Base-by-base conservation (phyloP, 2,329 filamentous ascomycete species). In the Exutisphaerella laricina region DNA sequence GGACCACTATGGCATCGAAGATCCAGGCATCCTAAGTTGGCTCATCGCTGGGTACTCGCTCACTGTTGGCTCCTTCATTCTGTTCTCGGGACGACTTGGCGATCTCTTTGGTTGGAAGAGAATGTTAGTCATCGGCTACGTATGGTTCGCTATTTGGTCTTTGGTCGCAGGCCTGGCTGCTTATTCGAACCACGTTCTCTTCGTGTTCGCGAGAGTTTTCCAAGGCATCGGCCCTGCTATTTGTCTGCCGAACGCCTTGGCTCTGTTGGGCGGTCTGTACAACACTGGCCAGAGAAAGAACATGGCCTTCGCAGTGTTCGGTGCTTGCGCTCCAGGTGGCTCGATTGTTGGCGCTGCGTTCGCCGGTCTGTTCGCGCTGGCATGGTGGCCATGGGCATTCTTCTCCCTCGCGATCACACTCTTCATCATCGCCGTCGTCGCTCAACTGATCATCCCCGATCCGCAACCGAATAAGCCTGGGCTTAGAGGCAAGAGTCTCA, bases 21-120 rank as follows among this genome's bases (percentile, higher is more conserved):
- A 64, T 37, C 63, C 69, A 2, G 70, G 66, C 16, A 59, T 70
- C 33, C 61, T 67, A 25, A 63, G 65, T 12, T 71, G 68, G 68
- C 59, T 70, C 39, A 63, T 68, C 30, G 67, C 68, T 4, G 66
- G 59, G 9, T 71, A 69, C 56, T 61, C 58, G 31, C 53, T 70
- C 20, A 69, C 68, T 2, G 66, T 69, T 9, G 68, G 68, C 17
- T 69, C 66, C 3, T 70, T 70, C 49, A 70, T 71, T 44, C 59
- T 70, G 26, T 64, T 69, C 23, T 64, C 65, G 8, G 68, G 69
- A 8, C 60, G 67, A n/a, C 49, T 69, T 7, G 68, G 68, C n/a
- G 68, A 70, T 41, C 60, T 67, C 7, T 60, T 69, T 20, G 68
- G 68, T 4, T 64, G 70, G 59, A 69, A 68, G 49, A 58, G 59